Evolutionary conservation across 768 basidiomycete species (phyloP).

Genomic region (Mycena galopus): DNA sequence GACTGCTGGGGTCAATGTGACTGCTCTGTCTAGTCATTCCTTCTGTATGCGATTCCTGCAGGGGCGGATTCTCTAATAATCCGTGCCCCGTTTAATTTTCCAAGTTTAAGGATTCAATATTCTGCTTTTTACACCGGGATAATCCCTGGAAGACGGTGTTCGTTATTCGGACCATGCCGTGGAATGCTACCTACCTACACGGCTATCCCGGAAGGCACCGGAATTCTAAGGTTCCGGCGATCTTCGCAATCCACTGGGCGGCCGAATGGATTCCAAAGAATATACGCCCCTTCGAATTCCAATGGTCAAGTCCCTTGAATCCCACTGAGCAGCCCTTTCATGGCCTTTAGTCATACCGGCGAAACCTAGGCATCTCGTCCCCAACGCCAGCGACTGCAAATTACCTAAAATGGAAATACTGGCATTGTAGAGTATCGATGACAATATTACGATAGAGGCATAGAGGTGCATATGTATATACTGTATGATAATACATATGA

Average conservation of each 20-base stretch:
- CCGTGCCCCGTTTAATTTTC: no score
- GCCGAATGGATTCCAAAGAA: neutral
- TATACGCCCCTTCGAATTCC: neutral
- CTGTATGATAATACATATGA: neutral
- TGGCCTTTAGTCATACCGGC: neutral
- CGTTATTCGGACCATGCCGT: no score
- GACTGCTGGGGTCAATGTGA: no score
- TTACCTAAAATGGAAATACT: neutral
- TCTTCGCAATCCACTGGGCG: neutral
- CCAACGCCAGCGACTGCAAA: neutral
- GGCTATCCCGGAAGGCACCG: neutral
- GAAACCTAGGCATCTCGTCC: neutral
- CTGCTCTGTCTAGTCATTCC: no score
- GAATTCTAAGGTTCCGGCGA: neutral
- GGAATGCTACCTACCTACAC: no score
- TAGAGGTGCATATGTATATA: neutral
- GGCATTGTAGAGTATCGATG: neutral
- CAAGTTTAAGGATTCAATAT: no score
- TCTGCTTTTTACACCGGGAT: no score
- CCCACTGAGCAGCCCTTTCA: neutral
- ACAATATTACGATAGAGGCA: neutral
- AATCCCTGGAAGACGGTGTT: no score
- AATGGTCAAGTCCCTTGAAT: neutral
- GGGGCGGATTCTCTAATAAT: no score
- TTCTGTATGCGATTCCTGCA: no score